Evolutionary conservation across 2,329 filamentous ascomycete genomes (phyloP).

Genomic region (Monilinia aucupariae): DNA sequence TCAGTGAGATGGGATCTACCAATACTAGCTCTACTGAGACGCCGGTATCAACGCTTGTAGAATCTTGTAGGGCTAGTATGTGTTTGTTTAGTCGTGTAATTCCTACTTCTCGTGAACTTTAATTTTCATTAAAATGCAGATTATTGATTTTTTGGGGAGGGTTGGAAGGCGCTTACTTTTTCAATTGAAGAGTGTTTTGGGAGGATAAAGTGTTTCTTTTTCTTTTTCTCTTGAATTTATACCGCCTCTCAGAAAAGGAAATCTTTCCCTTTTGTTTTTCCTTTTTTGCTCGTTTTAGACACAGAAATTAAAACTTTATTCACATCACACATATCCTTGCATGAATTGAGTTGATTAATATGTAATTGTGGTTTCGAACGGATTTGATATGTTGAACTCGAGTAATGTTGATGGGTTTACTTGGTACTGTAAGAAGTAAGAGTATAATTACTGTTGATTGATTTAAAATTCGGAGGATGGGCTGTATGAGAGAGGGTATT

Average conservation of each 20-base stretch:
- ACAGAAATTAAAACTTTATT: neutral
- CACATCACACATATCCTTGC: neutral
- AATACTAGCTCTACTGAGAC: neutral
- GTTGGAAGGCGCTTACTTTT: accelerated
- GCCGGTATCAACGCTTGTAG: neutral
- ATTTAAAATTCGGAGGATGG: no score
- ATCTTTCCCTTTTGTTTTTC: neutral
- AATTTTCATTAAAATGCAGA: neutral
- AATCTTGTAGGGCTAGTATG: neutral
- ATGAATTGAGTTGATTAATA: no score
- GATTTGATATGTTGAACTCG: no score
- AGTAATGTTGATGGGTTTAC: no score
- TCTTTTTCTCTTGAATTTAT: neutral
- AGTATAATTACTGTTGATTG: no score
- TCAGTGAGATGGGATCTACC: neutral
- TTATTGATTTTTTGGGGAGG: neutral
- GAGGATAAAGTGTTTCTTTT: accelerated
- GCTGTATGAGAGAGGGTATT: no score
- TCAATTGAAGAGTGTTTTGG: neutral
- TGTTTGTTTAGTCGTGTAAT: slow-evolving; percentile 5
- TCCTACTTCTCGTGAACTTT: slow-evolving; percentile 14
- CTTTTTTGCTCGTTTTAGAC: neutral
- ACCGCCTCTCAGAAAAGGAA: accelerated
- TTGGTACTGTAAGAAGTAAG: no score
- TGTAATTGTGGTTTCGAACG: no score